Evolutionary conservation across 805 yeast species (phyloP), one percentile per base, ranked within the genome.

Genomic region (Myxozyma mucilagina): DNA sequence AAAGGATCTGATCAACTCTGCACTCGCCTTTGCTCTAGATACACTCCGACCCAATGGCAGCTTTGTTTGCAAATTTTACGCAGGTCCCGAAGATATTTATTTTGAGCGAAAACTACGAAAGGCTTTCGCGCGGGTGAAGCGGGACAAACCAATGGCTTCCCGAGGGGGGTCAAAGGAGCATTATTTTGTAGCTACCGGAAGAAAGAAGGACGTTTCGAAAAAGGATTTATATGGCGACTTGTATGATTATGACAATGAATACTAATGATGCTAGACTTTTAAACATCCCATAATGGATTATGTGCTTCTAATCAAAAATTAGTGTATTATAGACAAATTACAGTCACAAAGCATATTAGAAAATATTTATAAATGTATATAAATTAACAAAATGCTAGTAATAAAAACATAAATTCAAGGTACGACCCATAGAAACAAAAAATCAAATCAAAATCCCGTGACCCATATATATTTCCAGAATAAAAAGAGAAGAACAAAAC

Each of bases 1-100:
- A 18, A 34, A 76, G 89, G 92, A 92, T 70, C 76, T 93, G 34
- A 93, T 97, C 73, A 94, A 90, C 68, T 97, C 97, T 0, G 97
- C 96, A 0, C 73, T 94, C 54, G 79, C 89, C 6, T 80, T 92
- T 53, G 87, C 96, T 0, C 79, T 87, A 56, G 87, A 85, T 63
- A 74, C 89, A n/a, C 74, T 94, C 32, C 84, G 79, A 63, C 83
- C 85, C 4, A 82, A 83, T 32, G 99, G 99, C 0, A 69, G 77
- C 10, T 82, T 90, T 69, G 87, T 90, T 13, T 87, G 96, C 78
- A 94, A 94, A 74, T 87, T 86, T 68, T 92, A 83, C 73, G 82
- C 92, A 0, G 99, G 99, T 0, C 78, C 81, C 43, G 96, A 90
- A 67, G 97, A 91, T 69, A 70, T 69, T 13, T 71, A 79, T 4